Evolutionary conservation across 495 filamentous ascomycete species (phyloP).

Genomic region (Pyronema omphalodes): DNA sequence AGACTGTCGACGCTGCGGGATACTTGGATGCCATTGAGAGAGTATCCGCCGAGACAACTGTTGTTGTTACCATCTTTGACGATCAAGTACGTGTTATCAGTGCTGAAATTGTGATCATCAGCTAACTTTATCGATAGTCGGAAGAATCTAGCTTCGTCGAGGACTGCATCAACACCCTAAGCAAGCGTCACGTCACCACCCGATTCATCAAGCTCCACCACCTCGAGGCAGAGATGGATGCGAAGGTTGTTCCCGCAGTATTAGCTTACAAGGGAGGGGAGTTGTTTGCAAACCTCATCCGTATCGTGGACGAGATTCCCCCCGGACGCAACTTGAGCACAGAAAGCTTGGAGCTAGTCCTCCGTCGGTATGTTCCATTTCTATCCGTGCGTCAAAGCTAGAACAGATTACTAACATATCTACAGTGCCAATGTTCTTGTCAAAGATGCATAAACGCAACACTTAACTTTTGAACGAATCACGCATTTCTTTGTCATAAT

Average conservation of each 20-base stretch:
- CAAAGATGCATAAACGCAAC: too few relatives aligned
- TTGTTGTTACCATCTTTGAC: conserved; percentile 93
- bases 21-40: conserved; percentile 93
- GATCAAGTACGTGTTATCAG: conserved; percentile 41
- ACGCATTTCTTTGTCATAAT: too few relatives aligned
- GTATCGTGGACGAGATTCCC: conserved; percentile 71
- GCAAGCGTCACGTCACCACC: conserved; percentile 44
- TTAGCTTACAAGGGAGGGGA: conserved; percentile 79
- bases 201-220: conserved; percentile 86
- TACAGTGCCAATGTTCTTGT: too few relatives aligned
- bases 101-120: background rate
- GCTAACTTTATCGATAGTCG: conserved; percentile 34
- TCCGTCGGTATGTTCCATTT: conserved; percentile 35
- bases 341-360: conserved; percentile 39
- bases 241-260: conserved; percentile 71
- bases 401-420: too few relatives aligned
- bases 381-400: background rate
- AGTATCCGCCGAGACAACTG: conserved; percentile 57
- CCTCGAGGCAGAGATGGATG: conserved; percentile 86
- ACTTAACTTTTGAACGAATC: too few relatives aligned
- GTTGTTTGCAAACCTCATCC: conserved; percentile 74
- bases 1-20: conserved; percentile 71
- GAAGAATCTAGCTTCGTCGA: conserved; percentile 58
- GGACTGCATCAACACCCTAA: conserved; percentile 52
- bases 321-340: conserved; percentile 40